These are phyloP conservation scores for Aspergillaceae sp. DNA, from an alignment of 2,329 filamentous ascomycete genomes.

Conservation along the genomic window DNA sequence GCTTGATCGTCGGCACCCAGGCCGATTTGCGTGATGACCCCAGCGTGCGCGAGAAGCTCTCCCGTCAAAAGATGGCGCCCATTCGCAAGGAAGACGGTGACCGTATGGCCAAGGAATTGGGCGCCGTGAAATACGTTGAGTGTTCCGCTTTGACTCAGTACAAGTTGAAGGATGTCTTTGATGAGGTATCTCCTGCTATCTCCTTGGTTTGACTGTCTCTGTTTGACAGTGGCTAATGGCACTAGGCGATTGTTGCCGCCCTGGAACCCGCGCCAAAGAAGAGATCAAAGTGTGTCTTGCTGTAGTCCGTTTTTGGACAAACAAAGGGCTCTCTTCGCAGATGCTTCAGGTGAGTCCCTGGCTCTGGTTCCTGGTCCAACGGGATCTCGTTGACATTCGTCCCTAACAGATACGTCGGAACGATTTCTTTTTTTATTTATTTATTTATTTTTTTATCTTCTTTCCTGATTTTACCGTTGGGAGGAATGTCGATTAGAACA, in stretches of 20 bases:
- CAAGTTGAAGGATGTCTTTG: slow-evolving; percentile 98
- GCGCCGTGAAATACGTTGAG: slow-evolving; percentile 97
- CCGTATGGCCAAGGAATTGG: slow-evolving; percentile 92
- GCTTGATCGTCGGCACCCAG: slow-evolving; percentile 95
- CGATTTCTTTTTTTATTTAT: slow-evolving; percentile 9
- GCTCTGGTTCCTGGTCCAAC: not conserved
- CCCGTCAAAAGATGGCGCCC: slow-evolving; percentile 92
- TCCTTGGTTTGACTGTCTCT: not conserved
- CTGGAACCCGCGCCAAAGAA: slow-evolving; percentile 82
- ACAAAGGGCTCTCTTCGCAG: slow-evolving; percentile 2
- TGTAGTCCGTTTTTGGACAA: slow-evolving; percentile 40
- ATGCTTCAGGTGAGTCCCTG: slow-evolving; percentile 7
- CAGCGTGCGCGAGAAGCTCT: slow-evolving; percentile 78
- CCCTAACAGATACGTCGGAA: slow-evolving; percentile 18
- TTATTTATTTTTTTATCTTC: not conserved
- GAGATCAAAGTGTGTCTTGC: slow-evolving; percentile 62
- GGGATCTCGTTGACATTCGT: not conserved
- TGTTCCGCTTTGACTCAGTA: slow-evolving; percentile 97
- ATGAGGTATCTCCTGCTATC: slow-evolving; percentile 61
- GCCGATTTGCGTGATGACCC: slow-evolving; percentile 88
- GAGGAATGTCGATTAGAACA: slow-evolving; percentile 6
- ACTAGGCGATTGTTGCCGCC: slow-evolving; percentile 85
- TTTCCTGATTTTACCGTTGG: slow-evolving; percentile 6
- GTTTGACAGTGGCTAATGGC: not conserved
- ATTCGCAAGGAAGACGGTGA: slow-evolving; percentile 90